phyloP scores from a whole-genome alignment of 345 rosid genomes.

The Brassica juncea region DNA sequence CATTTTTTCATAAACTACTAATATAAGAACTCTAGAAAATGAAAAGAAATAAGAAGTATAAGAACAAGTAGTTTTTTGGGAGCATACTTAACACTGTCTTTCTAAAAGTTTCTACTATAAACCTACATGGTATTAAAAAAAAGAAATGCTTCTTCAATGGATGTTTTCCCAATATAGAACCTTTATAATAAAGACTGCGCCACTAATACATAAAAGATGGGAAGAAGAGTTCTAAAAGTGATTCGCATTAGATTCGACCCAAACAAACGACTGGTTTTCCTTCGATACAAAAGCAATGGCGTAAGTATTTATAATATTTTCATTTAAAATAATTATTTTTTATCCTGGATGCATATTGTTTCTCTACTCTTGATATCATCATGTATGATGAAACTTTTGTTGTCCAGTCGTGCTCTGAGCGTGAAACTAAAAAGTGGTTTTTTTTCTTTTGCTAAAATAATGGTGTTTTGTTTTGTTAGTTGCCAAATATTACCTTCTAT shows the following conservation, averaged over 20 bases:
- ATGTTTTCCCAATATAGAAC: neutral
- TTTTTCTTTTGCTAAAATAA: neutral
- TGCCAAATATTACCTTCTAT: neutral
- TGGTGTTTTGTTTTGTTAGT: neutral
- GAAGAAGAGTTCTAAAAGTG: conserved; percentile 4
- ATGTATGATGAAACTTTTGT: neutral
- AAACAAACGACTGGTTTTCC: conserved; percentile 12
- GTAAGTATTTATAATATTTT: neutral
- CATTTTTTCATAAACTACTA: neutral
- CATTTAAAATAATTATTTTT: neutral
- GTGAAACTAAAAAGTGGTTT: neutral
- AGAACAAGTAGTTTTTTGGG: neutral
- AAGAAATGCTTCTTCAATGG: neutral
- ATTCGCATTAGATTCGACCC: conserved; percentile 26
- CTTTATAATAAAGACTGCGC: neutral
- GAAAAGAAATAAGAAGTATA: neutral
- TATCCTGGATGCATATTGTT: neutral
- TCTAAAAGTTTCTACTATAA: conserved; percentile 9
- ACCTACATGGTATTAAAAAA: neutral
- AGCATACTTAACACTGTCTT: conserved; percentile 1
- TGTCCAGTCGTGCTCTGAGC: neutral
- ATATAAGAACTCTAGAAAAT: conserved; percentile 2
- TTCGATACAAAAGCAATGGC: conserved; percentile 3
- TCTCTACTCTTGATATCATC: neutral
- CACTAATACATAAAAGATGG: neutral